These are phyloP conservation scores for Casuarina glauca DNA, from an alignment of 306 rosid genomes.

Conservation along the genomic window DNA sequence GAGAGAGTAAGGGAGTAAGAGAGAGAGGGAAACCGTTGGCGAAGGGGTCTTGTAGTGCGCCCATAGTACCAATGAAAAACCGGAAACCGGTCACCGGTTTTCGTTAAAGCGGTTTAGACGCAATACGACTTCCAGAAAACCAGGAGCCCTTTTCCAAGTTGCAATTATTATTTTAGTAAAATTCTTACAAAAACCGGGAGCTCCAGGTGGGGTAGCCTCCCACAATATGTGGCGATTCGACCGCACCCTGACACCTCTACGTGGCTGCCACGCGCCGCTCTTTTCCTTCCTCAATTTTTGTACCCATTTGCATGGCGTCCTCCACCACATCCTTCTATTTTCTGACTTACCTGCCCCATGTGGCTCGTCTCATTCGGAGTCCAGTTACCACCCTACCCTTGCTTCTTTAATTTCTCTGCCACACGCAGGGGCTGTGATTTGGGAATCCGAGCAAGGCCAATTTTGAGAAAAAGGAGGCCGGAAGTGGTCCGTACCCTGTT, in stretches of 20 bases:
- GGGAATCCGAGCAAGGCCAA: background rate
- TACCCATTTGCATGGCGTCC: conserved; percentile 65
- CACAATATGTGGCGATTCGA: conserved; percentile 90
- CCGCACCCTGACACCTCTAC: conserved; percentile 48
- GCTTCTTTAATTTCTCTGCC: too few relatives aligned
- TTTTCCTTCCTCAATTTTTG: conserved; percentile 35
- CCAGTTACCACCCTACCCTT: conserved; percentile 23
- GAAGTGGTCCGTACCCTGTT: conserved; percentile 5
- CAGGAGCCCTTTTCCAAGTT: conserved; percentile 54
- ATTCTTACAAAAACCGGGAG: background rate
- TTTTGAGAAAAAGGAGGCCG: background rate
- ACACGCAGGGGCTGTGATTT: conserved; percentile 20
- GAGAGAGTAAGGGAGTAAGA: background rate
- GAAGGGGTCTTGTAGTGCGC: conserved; percentile 35
- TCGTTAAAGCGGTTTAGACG: conserved; percentile 24
- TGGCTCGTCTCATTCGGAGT: fast-evolving
- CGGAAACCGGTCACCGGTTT: conserved; percentile 48
- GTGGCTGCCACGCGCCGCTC: conserved; percentile 66
- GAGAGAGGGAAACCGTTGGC: conserved; percentile 45
- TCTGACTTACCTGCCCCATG: conserved; percentile 25
- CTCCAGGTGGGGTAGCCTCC: conserved; percentile 33
- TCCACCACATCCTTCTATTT: background rate
- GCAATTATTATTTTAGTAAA: background rate
- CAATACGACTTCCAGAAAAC: conserved; percentile 66
- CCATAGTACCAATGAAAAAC: conserved; percentile 53